A percentile compares a stretch with the other conserved stretches of the same genome.
These are phyloP conservation scores for Saccharomyces hybrid DNA, from an alignment of 1,139 yeast species.

Conservation along the genomic window DNA sequence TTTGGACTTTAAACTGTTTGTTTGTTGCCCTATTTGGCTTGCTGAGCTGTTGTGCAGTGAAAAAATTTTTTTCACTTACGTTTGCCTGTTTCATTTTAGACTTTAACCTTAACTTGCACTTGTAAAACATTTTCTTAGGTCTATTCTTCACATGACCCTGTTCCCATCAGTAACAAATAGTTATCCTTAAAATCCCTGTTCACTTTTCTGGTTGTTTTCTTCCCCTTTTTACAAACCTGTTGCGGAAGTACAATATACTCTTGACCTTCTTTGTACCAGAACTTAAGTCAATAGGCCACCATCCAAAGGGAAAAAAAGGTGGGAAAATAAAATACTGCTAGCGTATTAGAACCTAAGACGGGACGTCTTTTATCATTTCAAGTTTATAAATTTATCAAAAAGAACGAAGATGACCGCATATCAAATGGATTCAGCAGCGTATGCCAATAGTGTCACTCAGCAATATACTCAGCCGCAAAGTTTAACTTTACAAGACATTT, in stretches of 20 bases:
- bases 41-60: background rate
- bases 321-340: background rate
- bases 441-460: background rate
- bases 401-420: background rate
- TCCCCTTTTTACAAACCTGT: background rate
- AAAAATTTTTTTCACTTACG: background rate
- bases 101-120: background rate
- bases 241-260: background rate
- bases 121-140: background rate
- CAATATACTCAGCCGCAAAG: background rate
- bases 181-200: background rate
- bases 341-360: too few species aligned
- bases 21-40: background rate
- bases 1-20: background rate
- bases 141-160: background rate
- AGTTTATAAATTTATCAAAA: too few species aligned
- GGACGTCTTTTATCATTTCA: too few species aligned
- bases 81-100: background rate
- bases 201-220: background rate
- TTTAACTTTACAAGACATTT: slow-evolving; percentile 1
- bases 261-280: background rate
- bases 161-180: background rate
- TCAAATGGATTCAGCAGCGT: background rate
- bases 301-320: background rate
- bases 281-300: background rate